phyloP scores from a whole-genome alignment of 768 basidiomycete species.

The Mycena polygramma region DNA sequence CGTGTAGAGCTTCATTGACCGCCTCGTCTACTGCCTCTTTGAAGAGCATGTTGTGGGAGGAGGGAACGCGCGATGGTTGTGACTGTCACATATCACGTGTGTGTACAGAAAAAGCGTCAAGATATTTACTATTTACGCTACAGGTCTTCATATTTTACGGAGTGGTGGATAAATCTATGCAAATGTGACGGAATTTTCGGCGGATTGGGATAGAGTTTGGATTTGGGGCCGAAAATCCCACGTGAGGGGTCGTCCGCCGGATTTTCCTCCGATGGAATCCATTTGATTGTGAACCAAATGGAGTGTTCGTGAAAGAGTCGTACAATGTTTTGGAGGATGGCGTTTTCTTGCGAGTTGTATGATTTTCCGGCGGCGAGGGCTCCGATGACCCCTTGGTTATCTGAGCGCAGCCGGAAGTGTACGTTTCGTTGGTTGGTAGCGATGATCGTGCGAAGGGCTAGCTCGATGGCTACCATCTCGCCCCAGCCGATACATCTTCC shows the following conservation, averaged over 20 bases:
- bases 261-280: constrained; percentile 49
- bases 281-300: constrained; percentile 44
- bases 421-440: constrained; percentile 38
- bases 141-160: background rate
- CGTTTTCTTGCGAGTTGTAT: constrained; percentile 41
- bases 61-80: no score
- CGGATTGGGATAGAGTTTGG: background rate
- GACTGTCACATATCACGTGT: no score
- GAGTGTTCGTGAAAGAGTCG: constrained; percentile 36
- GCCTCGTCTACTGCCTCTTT: no score
- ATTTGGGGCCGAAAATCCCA: constrained; percentile 37
- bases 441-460: constrained; percentile 51
- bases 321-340: constrained; percentile 46
- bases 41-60: no score
- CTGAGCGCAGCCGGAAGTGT: constrained; percentile 52
- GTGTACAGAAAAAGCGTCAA: no score
- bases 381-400: constrained; percentile 57
- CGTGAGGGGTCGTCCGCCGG: constrained; percentile 52
- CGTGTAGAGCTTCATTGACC: no score
- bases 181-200: background rate
- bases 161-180: background rate
- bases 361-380: constrained; percentile 45
- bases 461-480: constrained; percentile 59
- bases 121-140: no score
- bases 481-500: constrained; percentile 57